A percentile compares a stretch with the other conserved stretches of the same genome.
Conservation (phyloP, 1,284 basidiomycete species). For the Sporisorium sorghi region DNA sequence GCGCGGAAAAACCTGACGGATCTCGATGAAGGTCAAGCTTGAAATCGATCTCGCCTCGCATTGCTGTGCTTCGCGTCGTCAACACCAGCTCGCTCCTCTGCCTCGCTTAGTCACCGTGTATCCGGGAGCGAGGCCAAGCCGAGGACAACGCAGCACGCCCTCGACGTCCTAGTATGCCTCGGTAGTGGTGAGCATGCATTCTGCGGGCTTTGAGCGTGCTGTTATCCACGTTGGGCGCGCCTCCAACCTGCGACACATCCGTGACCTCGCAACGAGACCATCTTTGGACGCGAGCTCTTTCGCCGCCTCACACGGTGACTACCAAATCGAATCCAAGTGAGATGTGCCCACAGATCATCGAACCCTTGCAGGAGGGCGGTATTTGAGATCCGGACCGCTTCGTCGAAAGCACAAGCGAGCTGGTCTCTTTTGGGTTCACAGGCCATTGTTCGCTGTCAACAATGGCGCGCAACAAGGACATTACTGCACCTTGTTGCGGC, state of each 20-base stretch:
- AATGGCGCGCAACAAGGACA: background rate
- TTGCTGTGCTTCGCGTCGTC: slow-evolving; percentile 1
- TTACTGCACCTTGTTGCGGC: background rate
- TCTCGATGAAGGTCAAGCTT: background rate
- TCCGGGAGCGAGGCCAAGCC: background rate
- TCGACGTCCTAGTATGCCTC: background rate
- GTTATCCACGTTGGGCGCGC: background rate
- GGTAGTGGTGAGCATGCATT: background rate
- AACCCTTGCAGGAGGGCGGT: slow-evolving; percentile 12
- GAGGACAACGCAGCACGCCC: slow-evolving; percentile 6
- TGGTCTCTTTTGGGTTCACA: background rate
- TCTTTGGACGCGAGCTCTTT: background rate
- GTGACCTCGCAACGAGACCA: background rate
- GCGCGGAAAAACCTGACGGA: too few relatives aligned
- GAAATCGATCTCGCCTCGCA: too few relatives aligned
- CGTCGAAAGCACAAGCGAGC: too few relatives aligned
- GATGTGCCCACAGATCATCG: background rate
- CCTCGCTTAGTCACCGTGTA: slow-evolving; percentile 12
- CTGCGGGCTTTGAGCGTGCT: background rate
- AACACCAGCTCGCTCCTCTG: slow-evolving; percentile 5
- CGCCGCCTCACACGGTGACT: background rate
- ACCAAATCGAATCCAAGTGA: background rate
- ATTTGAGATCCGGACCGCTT: slow-evolving; percentile 1
- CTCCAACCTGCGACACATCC: background rate
- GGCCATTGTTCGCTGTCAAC: background rate